A percentile compares a stretch with the other conserved stretches of the same genome.
phyloP scores from a whole-genome alignment of 2,329 filamentous ascomycete species.

The Decorospora gaudefroyi region DNA sequence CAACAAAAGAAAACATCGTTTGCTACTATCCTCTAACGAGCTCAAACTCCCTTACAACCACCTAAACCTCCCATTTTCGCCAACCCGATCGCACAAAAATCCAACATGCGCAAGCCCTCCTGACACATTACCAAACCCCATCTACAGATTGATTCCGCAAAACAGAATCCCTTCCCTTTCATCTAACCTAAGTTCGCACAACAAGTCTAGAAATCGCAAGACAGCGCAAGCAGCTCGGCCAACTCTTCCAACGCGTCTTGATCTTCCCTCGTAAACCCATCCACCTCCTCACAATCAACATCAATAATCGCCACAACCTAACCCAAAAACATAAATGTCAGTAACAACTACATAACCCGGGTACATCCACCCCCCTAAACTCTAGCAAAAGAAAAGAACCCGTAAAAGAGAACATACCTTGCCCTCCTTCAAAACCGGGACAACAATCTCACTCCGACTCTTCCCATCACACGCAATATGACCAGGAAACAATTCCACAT shows the following conservation, averaged over 20 bases:
- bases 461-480: constrained; percentile 82
- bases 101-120: neutral
- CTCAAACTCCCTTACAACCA: too few relatives aligned
- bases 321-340: constrained; percentile 12
- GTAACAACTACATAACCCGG: too few relatives aligned
- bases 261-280: constrained; percentile 73
- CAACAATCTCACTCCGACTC: constrained; percentile 79
- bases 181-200: too few relatives aligned
- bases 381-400: constrained; percentile 15
- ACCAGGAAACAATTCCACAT: constrained; percentile 75
- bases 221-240: constrained; percentile 39
- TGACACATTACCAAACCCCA: neutral
- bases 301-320: constrained; percentile 76
- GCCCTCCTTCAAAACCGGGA: constrained; percentile 65
- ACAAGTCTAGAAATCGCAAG: constrained; percentile 48
- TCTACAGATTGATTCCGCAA: too few relatives aligned
- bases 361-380: too few relatives aligned
- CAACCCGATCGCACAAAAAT: too few relatives aligned
- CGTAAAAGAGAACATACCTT: constrained; percentile 49
- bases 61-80: too few relatives aligned
- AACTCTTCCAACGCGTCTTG: constrained; percentile 67
- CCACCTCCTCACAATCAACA: constrained; percentile 70
- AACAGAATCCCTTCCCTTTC: neutral
- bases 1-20: too few relatives aligned
- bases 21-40: too few relatives aligned